phyloP scores from a whole-genome alignment of 23 red algal genomes.

The Chondrus crispus region DNA sequence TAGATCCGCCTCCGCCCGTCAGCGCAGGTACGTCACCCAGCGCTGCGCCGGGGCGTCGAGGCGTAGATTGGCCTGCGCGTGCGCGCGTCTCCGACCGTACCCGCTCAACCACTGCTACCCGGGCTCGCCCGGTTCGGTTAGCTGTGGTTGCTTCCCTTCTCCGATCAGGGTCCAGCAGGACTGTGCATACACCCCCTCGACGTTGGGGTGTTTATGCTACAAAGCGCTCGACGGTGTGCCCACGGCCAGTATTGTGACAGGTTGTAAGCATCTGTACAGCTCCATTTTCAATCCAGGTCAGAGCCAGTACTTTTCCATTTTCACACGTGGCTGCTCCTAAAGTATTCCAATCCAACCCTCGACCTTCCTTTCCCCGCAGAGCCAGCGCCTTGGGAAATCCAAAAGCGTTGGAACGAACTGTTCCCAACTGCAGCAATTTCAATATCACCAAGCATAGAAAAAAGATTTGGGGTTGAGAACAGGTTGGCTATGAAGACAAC shows the following conservation, averaged over 20 bases:
- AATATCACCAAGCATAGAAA: neutral
- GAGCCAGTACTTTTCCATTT: neutral
- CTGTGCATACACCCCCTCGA: too few relatives aligned
- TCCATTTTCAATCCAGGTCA: slow-evolving; percentile 1
- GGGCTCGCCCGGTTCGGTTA: too few relatives aligned
- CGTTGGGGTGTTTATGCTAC: too few relatives aligned
- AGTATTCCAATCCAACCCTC: neutral
- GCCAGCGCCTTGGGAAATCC: neutral
- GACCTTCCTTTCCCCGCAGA: neutral
- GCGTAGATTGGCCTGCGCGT: too few relatives aligned
- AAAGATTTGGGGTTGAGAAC: neutral
- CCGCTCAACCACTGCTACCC: too few relatives aligned
- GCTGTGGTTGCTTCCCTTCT: too few relatives aligned
- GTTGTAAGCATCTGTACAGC: neutral
- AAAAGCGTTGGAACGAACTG: neutral
- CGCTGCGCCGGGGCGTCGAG: too few relatives aligned
- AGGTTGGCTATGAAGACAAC: neutral
- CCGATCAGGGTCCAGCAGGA: too few relatives aligned
- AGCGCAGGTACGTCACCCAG: too few relatives aligned
- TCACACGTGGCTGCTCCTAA: neutral
- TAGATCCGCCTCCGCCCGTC: too few relatives aligned
- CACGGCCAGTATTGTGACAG: neutral
- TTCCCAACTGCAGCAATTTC: neutral
- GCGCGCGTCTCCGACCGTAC: too few relatives aligned
- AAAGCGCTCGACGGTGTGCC: neutral